Evolutionary conservation across 768 basidiomycete species (phyloP).

Genomic region (Cystobasidium onofrii): DNA sequence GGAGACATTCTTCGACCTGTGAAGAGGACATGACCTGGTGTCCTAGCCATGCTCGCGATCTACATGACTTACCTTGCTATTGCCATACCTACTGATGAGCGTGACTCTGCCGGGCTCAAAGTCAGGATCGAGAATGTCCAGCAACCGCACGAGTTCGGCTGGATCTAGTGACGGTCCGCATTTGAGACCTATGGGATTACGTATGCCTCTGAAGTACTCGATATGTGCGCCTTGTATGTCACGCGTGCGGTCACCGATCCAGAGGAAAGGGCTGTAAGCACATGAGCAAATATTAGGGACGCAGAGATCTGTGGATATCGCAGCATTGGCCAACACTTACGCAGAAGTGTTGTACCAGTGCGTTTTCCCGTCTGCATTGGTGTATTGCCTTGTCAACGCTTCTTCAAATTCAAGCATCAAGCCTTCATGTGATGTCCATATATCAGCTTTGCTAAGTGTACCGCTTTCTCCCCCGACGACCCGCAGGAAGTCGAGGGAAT

Average conservation of each 20-base stretch:
- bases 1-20: conserved; percentile 65
- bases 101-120: conserved; percentile 75
- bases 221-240: conserved; percentile 88
- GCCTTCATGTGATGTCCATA: conserved; percentile 70
- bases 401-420: conserved; percentile 86
- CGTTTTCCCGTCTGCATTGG: conserved; percentile 20
- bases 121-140: conserved; percentile 78
- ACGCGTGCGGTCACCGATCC: conserved; percentile 94
- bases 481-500: conserved; percentile 84
- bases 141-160: conserved; percentile 65
- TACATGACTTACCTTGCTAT: conserved; percentile 67
- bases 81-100: conserved; percentile 88
- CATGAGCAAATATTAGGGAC: too few relatives aligned
- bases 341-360: conserved; percentile 82
- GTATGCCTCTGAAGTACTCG: conserved; percentile 84
- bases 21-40: too few relatives aligned
- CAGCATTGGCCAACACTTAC: not conserved
- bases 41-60: too few relatives aligned
- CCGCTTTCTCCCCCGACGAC: conserved; percentile 71
- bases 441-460: conserved; percentile 78
- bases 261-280: conserved; percentile 61
- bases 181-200: conserved; percentile 92
- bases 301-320: too few relatives aligned
- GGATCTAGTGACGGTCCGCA: conserved; percentile 78
- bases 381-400: conserved; percentile 62